These are phyloP conservation scores for Schrenkiella parvula DNA, from an alignment of 345 rosid species.

Conservation along the genomic window DNA sequence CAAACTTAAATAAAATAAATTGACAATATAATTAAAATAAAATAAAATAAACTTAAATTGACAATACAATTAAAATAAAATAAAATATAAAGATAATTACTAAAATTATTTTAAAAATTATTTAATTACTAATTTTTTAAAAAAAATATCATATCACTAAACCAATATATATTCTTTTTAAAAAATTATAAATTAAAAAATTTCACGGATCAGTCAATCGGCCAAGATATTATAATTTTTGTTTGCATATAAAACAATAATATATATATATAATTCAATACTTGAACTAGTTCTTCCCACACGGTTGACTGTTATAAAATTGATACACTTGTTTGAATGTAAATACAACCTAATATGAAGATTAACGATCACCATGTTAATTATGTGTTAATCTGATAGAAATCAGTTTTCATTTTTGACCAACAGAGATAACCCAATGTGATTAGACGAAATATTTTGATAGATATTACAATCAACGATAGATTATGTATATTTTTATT, in stretches of 20 bases:
- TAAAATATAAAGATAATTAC: not conserved
- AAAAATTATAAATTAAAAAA: no score
- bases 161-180: no score
- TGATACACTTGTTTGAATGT: not conserved
- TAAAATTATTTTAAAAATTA: no score
- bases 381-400: not conserved
- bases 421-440: not conserved
- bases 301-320: not conserved
- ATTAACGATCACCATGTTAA: not conserved
- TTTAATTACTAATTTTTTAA: no score
- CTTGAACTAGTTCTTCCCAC: not conserved
- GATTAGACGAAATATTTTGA: not conserved
- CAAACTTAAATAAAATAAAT: no score
- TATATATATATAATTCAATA: no score
- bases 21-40: no score
- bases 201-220: no score
- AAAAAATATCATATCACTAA: no score
- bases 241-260: no score
- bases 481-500: not conserved
- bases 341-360: not conserved
- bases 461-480: not conserved
- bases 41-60: no score
- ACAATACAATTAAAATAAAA: not conserved
- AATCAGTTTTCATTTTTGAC: not conserved
- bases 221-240: no score